A percentile compares a stretch with the other conserved stretches of the same genome.
phyloP scores from a whole-genome alignment of 2,329 filamentous ascomycete genomes.

The Magnaporthiopsis rhizophila region DNA sequence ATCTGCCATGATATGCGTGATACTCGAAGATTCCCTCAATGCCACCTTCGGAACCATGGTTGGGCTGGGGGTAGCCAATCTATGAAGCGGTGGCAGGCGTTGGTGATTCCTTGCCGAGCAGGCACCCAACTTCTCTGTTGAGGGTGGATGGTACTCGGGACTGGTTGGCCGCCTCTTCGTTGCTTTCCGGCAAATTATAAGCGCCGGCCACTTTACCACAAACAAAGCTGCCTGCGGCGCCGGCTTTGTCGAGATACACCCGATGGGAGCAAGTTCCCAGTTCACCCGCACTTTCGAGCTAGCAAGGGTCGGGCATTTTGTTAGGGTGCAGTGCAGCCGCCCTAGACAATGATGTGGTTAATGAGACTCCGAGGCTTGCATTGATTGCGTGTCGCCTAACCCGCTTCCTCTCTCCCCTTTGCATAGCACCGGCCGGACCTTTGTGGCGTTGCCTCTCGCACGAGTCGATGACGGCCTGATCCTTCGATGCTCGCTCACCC shows the following conservation, averaged over 20 bases:
- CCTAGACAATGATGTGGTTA: background rate
- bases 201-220: background rate
- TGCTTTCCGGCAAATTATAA: background rate
- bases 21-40: background rate
- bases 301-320: background rate
- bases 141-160: background rate
- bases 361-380: background rate
- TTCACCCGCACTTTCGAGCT: background rate
- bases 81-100: background rate
- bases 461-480: background rate
- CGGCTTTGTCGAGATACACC: background rate
- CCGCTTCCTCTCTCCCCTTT: background rate
- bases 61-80: background rate
- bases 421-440: background rate
- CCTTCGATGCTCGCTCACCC: background rate
- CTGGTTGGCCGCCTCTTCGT: background rate
- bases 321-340: background rate
- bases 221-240: background rate
- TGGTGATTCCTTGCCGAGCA: background rate
- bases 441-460: background rate
- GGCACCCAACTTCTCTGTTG: no score
- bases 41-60: background rate
- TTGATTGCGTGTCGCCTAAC: background rate
- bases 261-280: background rate
- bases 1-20: background rate